phyloP scores from a whole-genome alignment of 768 basidiomycete species.

The Hypsizygus marmoreus region DNA sequence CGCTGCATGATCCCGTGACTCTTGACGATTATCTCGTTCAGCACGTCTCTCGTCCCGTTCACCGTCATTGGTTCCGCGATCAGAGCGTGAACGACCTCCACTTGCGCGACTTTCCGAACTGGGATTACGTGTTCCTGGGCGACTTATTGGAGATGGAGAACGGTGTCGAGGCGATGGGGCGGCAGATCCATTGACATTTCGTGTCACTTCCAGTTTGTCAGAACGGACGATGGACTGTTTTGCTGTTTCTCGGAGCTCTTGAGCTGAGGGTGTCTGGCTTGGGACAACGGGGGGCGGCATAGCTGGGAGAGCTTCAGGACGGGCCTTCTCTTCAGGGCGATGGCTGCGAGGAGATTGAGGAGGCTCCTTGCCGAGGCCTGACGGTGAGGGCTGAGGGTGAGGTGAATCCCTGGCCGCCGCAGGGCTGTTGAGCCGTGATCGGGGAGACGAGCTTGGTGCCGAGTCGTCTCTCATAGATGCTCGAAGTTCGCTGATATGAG shows the following conservation, averaged over 20 bases:
- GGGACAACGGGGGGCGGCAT: constrained; percentile 83
- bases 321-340: constrained; percentile 44
- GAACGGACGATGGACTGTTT: constrained; percentile 61
- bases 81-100: constrained; percentile 59
- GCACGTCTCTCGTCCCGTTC: constrained; percentile 52
- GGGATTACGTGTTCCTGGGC: constrained; percentile 67
- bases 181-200: constrained; percentile 51
- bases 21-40: constrained; percentile 54
- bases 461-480: constrained; percentile 23
- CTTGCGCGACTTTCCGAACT: constrained; percentile 76
- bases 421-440: constrained; percentile 30
- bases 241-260: constrained; percentile 80
- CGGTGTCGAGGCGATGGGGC: constrained; percentile 63
- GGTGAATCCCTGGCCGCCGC: constrained; percentile 20
- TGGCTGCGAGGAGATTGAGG: constrained; percentile 40
- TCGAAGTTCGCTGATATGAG: constrained; percentile 20
- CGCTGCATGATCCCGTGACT: constrained; percentile 42
- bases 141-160: constrained; percentile 64
- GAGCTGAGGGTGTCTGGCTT: constrained; percentile 76
- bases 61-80: constrained; percentile 49
- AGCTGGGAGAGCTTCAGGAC: constrained; percentile 38
- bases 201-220: constrained; percentile 45
- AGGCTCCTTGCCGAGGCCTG: constrained; percentile 28
- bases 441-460: constrained; percentile 12
- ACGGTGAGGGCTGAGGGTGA: constrained; percentile 15